phyloP scores from a whole-genome alignment of 2,329 filamentous ascomycete species.

The Aspergillus novoparasiticus region DNA sequence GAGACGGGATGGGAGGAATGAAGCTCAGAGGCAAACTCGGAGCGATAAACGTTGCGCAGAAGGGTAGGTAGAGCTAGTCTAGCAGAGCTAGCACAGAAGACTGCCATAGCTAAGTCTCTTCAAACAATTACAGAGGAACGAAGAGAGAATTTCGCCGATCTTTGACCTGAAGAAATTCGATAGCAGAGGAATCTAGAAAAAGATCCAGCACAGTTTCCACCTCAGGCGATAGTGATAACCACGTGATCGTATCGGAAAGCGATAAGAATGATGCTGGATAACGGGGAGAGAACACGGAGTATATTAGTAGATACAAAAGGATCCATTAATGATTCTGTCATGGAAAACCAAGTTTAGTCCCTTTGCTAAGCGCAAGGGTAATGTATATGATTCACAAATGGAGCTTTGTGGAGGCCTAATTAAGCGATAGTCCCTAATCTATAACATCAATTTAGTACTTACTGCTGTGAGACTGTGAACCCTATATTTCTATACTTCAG shows the following conservation, averaged over 20 bases:
- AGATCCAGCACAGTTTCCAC: slow-evolving; percentile 6
- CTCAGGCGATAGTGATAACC: not conserved
- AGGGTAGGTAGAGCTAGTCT: slow-evolving; percentile 28
- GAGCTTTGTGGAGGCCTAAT: not conserved
- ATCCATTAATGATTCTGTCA: not conserved
- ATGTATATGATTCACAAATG: not conserved
- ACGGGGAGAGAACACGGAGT: not conserved
- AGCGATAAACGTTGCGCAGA: slow-evolving; percentile 27
- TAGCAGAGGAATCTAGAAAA: slow-evolving; percentile 6
- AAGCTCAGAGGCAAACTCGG: slow-evolving; percentile 22
- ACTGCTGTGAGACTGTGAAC: not conserved
- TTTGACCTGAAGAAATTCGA: not conserved
- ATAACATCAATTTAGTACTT: not conserved
- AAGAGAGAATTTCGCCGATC: not conserved
- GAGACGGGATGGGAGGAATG: slow-evolving; percentile 8
- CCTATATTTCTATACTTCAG: not conserved
- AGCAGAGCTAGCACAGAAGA: slow-evolving; percentile 27
- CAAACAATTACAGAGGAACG: not conserved
- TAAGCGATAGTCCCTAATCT: not conserved
- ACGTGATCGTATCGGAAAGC: slow-evolving; percentile 5
- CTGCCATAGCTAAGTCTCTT: slow-evolving; percentile 20
- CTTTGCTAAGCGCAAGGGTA: not conserved
- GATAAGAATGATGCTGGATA: not conserved
- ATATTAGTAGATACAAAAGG: not conserved
- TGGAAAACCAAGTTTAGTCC: not conserved